Percentiles rank a stretch among this genome's conserved stretches.
Evolutionary conservation across 1,284 basidiomycete species (phyloP).

Genomic region (Malassezia psittaci): DNA sequence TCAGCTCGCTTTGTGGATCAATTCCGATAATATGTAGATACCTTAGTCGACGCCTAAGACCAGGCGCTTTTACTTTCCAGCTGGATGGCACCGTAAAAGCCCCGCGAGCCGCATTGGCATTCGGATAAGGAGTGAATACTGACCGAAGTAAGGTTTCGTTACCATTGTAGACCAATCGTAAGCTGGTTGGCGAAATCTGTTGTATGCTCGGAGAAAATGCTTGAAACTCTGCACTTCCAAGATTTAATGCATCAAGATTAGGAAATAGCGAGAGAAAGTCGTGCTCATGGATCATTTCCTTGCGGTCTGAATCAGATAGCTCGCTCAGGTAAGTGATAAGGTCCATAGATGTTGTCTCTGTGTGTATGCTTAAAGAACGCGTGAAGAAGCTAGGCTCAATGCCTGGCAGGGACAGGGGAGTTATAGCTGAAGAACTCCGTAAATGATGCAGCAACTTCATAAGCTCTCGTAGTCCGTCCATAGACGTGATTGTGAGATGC

Average conservation of each 20-base stretch:
- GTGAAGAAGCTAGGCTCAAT: background rate
- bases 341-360: background rate
- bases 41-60: conserved; percentile 7
- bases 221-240: conserved; percentile 15
- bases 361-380: conserved; percentile 25
- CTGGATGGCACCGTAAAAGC: background rate
- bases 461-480: conserved; percentile 6
- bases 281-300: background rate
- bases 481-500: conserved; percentile 17
- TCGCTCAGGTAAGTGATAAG: conserved; percentile 4
- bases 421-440: background rate
- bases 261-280: background rate
- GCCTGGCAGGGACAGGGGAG: background rate
- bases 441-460: conserved; percentile 7
- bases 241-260: conserved; percentile 3
- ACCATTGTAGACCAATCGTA: conserved; percentile 3
- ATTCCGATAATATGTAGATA: conserved; percentile 18
- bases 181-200: background rate
- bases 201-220: conserved; percentile 13
- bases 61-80: background rate
- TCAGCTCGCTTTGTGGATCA: conserved; percentile 17
- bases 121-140: conserved; percentile 6
- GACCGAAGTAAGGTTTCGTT: background rate
- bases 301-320: background rate
- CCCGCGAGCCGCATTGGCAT: background rate